Base-by-base conservation (phyloP, 2,329 filamentous ascomycete genomes). In the Thelonectria discophora region DNA sequence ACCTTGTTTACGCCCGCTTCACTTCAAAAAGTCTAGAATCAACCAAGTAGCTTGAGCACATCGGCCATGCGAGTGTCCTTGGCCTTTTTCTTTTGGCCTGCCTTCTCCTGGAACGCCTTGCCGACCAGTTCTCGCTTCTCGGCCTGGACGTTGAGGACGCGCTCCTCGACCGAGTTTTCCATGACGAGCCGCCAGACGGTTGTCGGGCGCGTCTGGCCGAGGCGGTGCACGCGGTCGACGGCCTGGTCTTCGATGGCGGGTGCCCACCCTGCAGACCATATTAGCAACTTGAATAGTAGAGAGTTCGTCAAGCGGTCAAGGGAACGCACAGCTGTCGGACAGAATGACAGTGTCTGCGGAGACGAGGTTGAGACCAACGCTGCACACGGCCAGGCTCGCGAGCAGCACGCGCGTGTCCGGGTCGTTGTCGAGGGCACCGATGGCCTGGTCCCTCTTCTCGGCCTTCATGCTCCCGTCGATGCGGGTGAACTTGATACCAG, bases 221-320 rank as follows among this genome's bases (percentile, higher is more conserved):
- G 82, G 0, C 93, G 85, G 73, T 97, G 92, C 7, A 97, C 93
- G 5, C 93, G 89, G 73, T 97, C 93, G 3, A 97, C 85, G 3
- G 94, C 94, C 74, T 97, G 93, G 68, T 97, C 93, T 76, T 97
- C 93, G 57, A 97, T 95, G 1, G 93, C 93, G 0, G 93, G 93
- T 1, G 93, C 93, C 91, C 93, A 97, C 93, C 92, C 82, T 79
- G 42, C 18, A 32, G 17, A 42, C 30, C 17, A 10, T 30, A 8
- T 30, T 30, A 30, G 27, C 2, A 30, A 30, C 27, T 10, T 6
- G 21, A 24, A 30, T n/a, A n/a, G n/a, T n/a, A n/a, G n/a, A n/a
- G n/a, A n/a, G n/a, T n/a, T n/a, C n/a, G n/a, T n/a, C n/a, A n/a
- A n/a, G n/a, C n/a, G n/a, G n/a, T n/a, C n/a, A n/a, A n/a, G 17